Evolutionary conservation across 495 filamentous ascomycete genomes (phyloP).

Genomic region (Aspergillus olivimuriae): DNA sequence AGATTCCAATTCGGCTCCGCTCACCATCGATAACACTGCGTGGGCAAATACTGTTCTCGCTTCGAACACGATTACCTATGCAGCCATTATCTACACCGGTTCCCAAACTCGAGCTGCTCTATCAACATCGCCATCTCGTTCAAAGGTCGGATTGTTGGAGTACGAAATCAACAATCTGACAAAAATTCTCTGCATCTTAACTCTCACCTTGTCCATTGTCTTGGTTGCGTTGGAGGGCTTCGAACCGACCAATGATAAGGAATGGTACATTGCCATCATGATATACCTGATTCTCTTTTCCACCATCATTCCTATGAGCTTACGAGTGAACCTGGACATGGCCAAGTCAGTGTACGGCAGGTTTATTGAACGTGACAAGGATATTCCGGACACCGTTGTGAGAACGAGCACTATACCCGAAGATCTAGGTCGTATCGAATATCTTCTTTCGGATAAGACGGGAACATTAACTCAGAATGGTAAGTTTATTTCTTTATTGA

Average conservation of each 20-base stretch:
- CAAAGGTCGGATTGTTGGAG: slow-evolving; percentile 88
- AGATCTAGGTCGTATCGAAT: slow-evolving; percentile 92
- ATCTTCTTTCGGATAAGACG: slow-evolving; percentile 94
- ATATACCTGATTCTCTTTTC: slow-evolving; percentile 97
- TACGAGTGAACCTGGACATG: slow-evolving; percentile 95
- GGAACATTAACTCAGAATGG: slow-evolving; percentile 94
- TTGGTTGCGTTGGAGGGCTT: slow-evolving; percentile 87
- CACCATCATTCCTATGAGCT: slow-evolving; percentile 94
- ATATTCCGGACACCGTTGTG: slow-evolving; percentile 86
- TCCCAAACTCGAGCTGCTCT: slow-evolving; percentile 90
- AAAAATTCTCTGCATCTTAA: slow-evolving; percentile 90
- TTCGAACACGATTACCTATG: slow-evolving; percentile 78
- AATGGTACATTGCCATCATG: slow-evolving; percentile 93
- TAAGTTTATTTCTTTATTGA: slow-evolving; percentile 16
- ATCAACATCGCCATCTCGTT: slow-evolving; percentile 84
- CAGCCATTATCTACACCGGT: slow-evolving; percentile 89
- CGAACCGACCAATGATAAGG: slow-evolving; percentile 52
- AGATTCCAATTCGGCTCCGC: slow-evolving; percentile 52
- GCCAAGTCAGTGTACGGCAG: slow-evolving; percentile 93
- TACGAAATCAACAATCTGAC: slow-evolving; percentile 97
- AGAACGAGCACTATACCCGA: slow-evolving; percentile 96
- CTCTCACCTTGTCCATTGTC: slow-evolving; percentile 75
- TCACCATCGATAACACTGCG: slow-evolving; percentile 95
- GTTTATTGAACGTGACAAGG: slow-evolving; percentile 88
- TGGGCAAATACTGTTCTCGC: slow-evolving; percentile 98